phyloP scores from a whole-genome alignment of 225 moss, liverwort and hornwort genomes.

The Physcomitrium patens region DNA sequence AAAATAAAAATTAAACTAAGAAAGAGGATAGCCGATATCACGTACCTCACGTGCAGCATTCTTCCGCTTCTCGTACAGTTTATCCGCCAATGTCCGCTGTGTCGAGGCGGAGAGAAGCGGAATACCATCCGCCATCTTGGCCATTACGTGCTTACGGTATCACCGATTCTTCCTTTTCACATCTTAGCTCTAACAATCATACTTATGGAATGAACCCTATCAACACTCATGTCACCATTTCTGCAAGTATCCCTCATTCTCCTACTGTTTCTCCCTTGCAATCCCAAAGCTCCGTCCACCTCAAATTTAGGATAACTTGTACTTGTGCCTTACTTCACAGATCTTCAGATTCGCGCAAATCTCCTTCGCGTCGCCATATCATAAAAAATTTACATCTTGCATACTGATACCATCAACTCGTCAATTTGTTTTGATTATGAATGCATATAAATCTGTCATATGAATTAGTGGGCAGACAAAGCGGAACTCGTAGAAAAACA shows the following conservation, averaged over 20 bases:
- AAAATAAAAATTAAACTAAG: constrained; percentile 1
- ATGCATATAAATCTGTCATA: neutral
- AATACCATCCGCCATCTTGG: constrained; percentile 70
- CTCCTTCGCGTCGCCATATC: too few relatives aligned
- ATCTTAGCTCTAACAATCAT: constrained; percentile 35
- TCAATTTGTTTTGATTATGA: neutral
- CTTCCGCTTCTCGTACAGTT: constrained; percentile 95
- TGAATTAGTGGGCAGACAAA: neutral
- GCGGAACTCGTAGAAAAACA: constrained; percentile 17
- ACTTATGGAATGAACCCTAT: constrained; percentile 40
- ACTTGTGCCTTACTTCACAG: constrained; percentile 19
- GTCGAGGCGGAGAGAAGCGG: constrained; percentile 81
- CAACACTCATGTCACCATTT: constrained; percentile 45
- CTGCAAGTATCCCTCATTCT: constrained; percentile 1
- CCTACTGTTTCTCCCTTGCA: constrained; percentile 1
- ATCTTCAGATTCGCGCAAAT: constrained; percentile 6
- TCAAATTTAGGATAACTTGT: neutral
- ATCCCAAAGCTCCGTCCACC: neutral
- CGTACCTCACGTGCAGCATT: constrained; percentile 94
- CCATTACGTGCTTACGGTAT: constrained; percentile 29
- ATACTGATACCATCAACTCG: neutral
- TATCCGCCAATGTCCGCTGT: constrained; percentile 81
- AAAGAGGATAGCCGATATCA: neutral
- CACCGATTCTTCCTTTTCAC: constrained; percentile 32
- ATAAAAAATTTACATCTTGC: neutral